Evolutionary conservation across 345 rosid species (phyloP).

Genomic region (Pugionium cornutum): DNA sequence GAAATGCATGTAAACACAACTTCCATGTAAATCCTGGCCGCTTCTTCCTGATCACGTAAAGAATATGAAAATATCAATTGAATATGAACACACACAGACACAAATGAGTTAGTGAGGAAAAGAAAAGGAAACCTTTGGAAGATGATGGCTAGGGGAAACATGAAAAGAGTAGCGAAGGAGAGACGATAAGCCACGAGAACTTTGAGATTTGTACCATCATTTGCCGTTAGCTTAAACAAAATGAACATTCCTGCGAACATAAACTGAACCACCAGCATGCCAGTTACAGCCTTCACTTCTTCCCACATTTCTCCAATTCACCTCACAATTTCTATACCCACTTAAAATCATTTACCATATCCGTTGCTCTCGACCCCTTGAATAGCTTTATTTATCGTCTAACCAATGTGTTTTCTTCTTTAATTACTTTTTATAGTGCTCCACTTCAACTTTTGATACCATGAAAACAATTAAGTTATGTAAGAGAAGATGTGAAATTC

Average conservation of each 20-base stretch:
- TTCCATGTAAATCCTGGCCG: constrained; percentile 54
- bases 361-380: neutral
- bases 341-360: constrained; percentile 1
- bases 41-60: constrained; percentile 34
- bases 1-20: constrained; percentile 46
- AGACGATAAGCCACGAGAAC: constrained; percentile 46
- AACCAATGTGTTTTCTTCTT: constrained; percentile 8
- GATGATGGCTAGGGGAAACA: constrained; percentile 46
- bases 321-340: neutral
- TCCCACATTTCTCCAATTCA: constrained; percentile 21
- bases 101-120: neutral
- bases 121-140: constrained; percentile 39
- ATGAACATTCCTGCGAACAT: constrained; percentile 40
- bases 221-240: constrained; percentile 42
- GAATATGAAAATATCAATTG: neutral
- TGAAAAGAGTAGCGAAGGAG: constrained; percentile 38
- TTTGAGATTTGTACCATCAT: constrained; percentile 41
- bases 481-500: constrained; percentile 15
- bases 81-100: constrained; percentile 4
- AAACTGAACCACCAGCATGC: constrained; percentile 44
- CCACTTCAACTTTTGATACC: constrained; percentile 26
- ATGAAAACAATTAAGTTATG: constrained; percentile 8
- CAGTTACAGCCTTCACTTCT: constrained; percentile 32
- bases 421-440: constrained; percentile 22
- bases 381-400: constrained; percentile 21